A percentile compares a stretch with the other conserved stretches of the same genome.
These are phyloP conservation scores for Aquilaria agallochum DNA, from an alignment of 441 rosid species.

Conservation along the genomic window DNA sequence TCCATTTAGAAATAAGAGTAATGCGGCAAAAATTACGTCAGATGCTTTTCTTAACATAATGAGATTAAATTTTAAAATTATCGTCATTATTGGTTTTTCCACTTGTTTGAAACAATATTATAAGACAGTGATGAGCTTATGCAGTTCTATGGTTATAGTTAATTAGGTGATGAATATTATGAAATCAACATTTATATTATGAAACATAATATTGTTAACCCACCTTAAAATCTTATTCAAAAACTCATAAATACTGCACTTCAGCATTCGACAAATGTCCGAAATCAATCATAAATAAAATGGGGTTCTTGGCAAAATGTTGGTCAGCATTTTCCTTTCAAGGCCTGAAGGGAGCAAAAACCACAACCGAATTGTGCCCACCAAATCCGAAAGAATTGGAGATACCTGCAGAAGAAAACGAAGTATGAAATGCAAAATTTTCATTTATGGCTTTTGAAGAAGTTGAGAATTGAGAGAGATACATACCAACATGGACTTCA, in stretches of 20 bases:
- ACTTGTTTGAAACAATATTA: too few relatives aligned
- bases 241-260: neutral
- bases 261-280: neutral
- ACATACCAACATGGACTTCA: conserved; percentile 59
- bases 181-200: too few relatives aligned
- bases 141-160: too few relatives aligned
- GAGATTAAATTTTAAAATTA: too few relatives aligned
- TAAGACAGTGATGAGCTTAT: too few relatives aligned
- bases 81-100: too few relatives aligned
- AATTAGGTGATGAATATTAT: too few relatives aligned
- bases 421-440: neutral
- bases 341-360: conserved; percentile 52
- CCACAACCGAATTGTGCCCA: conserved; percentile 71
- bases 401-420: conserved; percentile 36
- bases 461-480: neutral
- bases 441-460: neutral
- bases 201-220: too few relatives aligned
- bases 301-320: neutral
- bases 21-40: too few relatives aligned
- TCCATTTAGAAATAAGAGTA: too few relatives aligned
- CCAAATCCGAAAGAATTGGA: conserved; percentile 75
- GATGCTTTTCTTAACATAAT: too few relatives aligned
- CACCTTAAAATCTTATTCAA: too few relatives aligned
- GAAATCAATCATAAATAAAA: neutral
- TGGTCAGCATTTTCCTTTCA: conserved; percentile 3